Evolutionary conservation across 2,329 filamentous ascomycete species (phyloP), one percentile per base, ranked within the genome.

Genomic region (Nothophoma quercina): DNA sequence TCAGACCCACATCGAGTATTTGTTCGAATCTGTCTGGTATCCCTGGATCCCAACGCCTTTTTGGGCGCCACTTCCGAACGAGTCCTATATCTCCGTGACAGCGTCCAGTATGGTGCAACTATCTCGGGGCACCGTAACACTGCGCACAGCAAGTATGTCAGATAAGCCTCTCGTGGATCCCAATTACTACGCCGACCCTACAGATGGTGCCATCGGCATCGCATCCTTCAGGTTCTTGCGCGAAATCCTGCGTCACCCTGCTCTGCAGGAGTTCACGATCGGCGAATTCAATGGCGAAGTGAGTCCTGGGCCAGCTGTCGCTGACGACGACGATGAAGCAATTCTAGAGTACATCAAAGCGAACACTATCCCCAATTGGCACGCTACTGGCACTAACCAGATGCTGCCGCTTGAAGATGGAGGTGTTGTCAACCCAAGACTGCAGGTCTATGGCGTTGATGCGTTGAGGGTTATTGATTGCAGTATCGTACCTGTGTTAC

Each of bases 51-150:
- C 71, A 23, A 63, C 33, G 53, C 63, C 38, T 34, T 70, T 15
- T 57, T 78, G n/a, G 63, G 71, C 29, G 30, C 72, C 19, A 51
- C 73, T 60, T 4, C 38, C 56, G 1, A 68, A 71, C 33, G 61
- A 67, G n/a, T 71, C 68, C 1, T 73, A 72, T 58, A 67, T 73
- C n/a, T 69, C 62, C 1, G 36, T 73, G 13, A 71, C 68, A 1
- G 69, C 70, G 9, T 55, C 54, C 2, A 62, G 55, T 41, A 59
- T 62, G 55, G 59, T 59, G 2, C 59, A 57, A 1, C 55, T 72
- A 1, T 77, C 74, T 1, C 70, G 72, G 2, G 75, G 75, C 7
- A 75, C 59, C 7, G 62, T 78, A 7, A 68, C 67, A 0, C 68
- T 77, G 6, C 43, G 58, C 2, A 71, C 64, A 2, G 32, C 62